phyloP scores from a whole-genome alignment of 2,329 filamentous ascomycete genomes.

The Diaporthe vexans region DNA sequence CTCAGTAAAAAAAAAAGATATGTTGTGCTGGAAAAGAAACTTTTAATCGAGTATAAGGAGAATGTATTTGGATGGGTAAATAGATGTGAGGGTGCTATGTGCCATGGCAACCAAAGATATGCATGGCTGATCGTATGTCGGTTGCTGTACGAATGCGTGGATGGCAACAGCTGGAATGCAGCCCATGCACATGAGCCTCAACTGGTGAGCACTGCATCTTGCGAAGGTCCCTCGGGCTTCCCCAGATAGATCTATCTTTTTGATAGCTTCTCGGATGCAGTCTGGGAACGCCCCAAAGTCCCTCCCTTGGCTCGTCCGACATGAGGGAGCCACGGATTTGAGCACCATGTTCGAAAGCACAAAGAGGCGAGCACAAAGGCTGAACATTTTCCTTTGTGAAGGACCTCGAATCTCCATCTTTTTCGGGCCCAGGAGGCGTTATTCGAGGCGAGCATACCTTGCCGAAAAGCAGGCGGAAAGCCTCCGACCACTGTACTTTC shows the following conservation, averaged over 20 bases:
- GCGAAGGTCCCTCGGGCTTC: constrained; percentile 13
- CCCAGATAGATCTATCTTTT: constrained; percentile 30
- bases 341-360: constrained; percentile 20
- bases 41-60: constrained; percentile 9
- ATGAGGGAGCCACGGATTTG: constrained; percentile 23
- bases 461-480: constrained; percentile 23
- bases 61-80: constrained; percentile 34
- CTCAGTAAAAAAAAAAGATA: constrained; percentile 11
- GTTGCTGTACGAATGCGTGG: constrained; percentile 39
- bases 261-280: constrained; percentile 25
- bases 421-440: constrained; percentile 19
- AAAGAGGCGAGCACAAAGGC: constrained; percentile 39
- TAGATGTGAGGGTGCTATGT: constrained; percentile 29
- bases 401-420: neutral
- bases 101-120: constrained; percentile 43
- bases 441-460: constrained; percentile 12
- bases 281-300: constrained; percentile 21
- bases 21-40: constrained; percentile 20
- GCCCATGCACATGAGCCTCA: constrained; percentile 30
- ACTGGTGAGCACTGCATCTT: constrained; percentile 29
- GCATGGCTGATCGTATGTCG: constrained; percentile 34
- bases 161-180: constrained; percentile 42
- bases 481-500: constrained; percentile 35
- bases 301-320: constrained; percentile 30
- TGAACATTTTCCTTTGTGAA: constrained; percentile 33